Conservation (phyloP, 495 filamentous ascomycete genomes). For the Aeminium ludgeri region DNA sequence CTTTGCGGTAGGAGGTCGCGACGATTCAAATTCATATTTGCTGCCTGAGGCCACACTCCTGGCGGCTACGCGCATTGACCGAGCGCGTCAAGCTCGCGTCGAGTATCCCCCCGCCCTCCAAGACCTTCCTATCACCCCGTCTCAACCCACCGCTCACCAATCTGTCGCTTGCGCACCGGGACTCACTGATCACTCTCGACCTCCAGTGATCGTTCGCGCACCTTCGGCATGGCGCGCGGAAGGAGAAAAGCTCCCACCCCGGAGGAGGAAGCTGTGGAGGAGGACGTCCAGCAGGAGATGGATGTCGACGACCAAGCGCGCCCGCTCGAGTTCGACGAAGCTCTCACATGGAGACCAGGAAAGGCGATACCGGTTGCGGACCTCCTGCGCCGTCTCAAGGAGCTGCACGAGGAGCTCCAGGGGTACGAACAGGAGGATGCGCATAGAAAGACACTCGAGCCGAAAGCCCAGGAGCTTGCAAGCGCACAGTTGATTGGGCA, state of each 20-base stretch:
- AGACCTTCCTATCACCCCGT: too few species aligned
- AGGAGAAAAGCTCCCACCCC: conserved; percentile 6
- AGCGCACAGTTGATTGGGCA: conserved; percentile 67
- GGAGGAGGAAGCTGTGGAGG: conserved; percentile 13
- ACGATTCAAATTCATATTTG: too few species aligned
- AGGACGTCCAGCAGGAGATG: conserved; percentile 13
- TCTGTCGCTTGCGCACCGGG: too few species aligned
- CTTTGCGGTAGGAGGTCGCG: too few species aligned
- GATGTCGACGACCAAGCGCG: conserved; percentile 3
- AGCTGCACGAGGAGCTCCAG: conserved; percentile 66
- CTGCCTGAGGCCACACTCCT: too few species aligned
- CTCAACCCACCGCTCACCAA: too few species aligned
- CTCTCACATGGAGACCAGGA: conserved; percentile 81
- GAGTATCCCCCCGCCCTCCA: too few species aligned
- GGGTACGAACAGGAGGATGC: conserved; percentile 77
- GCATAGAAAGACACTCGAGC: conserved; percentile 59
- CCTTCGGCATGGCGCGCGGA: conserved; percentile 7
- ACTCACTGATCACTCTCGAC: too few species aligned
- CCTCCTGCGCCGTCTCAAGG: conserved; percentile 62
- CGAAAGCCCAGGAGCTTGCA: conserved; percentile 78
- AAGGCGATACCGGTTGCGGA: conserved; percentile 71
- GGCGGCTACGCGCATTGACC: too few species aligned
- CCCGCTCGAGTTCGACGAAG: conserved; percentile 58
- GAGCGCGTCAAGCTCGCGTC: too few species aligned
- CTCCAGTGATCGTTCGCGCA: neutral